Percentiles rank a stretch among this genome's conserved stretches.
phyloP scores from a whole-genome alignment of 2,329 filamentous ascomycete species.

The Gnomoniopsis smithogilvyi region DNA sequence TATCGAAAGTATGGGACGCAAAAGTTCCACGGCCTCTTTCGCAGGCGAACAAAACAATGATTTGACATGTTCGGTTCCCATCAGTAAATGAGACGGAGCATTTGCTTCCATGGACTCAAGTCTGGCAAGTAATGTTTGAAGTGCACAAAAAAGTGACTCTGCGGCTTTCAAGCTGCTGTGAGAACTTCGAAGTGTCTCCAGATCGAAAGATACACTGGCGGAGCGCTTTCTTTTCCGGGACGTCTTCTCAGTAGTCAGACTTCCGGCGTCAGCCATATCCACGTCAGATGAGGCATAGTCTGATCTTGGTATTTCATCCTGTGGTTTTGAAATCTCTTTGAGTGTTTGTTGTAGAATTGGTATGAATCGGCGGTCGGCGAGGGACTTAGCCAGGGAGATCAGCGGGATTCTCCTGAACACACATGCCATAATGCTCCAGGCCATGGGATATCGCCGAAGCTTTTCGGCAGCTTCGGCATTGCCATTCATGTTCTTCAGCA shows the following conservation, averaged over 20 bases:
- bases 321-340: conserved; percentile 48
- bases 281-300: conserved; percentile 20
- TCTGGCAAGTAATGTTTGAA: conserved; percentile 44
- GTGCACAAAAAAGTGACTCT: conserved; percentile 43
- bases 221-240: conserved; percentile 47
- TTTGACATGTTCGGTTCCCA: conserved; percentile 57
- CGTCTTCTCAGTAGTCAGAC: conserved; percentile 20
- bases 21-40: conserved; percentile 42
- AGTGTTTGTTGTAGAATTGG: conserved; percentile 63
- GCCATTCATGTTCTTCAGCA: conserved; percentile 60
- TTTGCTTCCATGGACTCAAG: conserved; percentile 33
- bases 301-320: conserved; percentile 5
- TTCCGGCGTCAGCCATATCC: conserved; percentile 25
- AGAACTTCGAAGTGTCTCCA: conserved; percentile 36
- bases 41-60: conserved; percentile 52
- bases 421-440: conserved; percentile 60
- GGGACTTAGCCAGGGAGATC: conserved; percentile 65
- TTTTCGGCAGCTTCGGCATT: conserved; percentile 44
- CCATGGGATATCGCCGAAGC: conserved; percentile 51
- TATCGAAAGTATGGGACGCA: conserved; percentile 42
- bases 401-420: conserved; percentile 64
- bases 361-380: conserved; percentile 68
- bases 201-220: conserved; percentile 32
- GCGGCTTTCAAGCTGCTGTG: conserved; percentile 43
- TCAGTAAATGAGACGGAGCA: conserved; percentile 37